Percentiles rank a stretch among this genome's conserved stretches.
Conservation (phyloP, 805 yeast genomes). For the Barnettozyma sucrosica region DNA sequence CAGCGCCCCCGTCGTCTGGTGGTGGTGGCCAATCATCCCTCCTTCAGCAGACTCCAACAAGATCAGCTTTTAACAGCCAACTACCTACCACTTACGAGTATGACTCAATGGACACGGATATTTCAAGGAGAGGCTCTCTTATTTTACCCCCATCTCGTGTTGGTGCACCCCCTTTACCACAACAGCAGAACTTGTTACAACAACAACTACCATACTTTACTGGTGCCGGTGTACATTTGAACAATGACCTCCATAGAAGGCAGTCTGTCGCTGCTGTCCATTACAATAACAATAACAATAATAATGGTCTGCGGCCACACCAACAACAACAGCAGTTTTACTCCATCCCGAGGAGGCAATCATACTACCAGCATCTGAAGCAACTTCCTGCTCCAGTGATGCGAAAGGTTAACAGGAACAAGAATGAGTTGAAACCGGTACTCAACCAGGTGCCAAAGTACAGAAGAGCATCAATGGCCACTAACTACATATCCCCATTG, state of each 20-base stretch:
- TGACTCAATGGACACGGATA: conserved; percentile 21
- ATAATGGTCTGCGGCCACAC: conserved; percentile 10
- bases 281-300: conserved; percentile 10
- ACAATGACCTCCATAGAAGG: conserved; percentile 29
- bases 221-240: conserved; percentile 21
- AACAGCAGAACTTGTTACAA: not conserved
- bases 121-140: conserved; percentile 21
- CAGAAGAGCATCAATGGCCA: conserved; percentile 61
- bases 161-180: conserved; percentile 33
- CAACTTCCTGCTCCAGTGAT: conserved; percentile 44
- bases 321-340: conserved; percentile 12
- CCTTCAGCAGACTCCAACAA: conserved; percentile 18
- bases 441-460: conserved; percentile 60
- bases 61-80: conserved; percentile 27
- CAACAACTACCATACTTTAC: conserved; percentile 24
- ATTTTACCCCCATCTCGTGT: conserved; percentile 40
- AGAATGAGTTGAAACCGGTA: conserved; percentile 55
- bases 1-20: conserved; percentile 6
- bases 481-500: conserved; percentile 69
- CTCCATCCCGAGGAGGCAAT: conserved; percentile 17
- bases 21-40: conserved; percentile 1
- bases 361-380: conserved; percentile 28
- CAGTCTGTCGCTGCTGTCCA: conserved; percentile 32
- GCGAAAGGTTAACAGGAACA: conserved; percentile 31
- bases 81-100: conserved; percentile 47